These are phyloP conservation scores for Aspergillus kassunensis DNA, from an alignment of 495 filamentous ascomycete species.

Conservation along the genomic window DNA sequence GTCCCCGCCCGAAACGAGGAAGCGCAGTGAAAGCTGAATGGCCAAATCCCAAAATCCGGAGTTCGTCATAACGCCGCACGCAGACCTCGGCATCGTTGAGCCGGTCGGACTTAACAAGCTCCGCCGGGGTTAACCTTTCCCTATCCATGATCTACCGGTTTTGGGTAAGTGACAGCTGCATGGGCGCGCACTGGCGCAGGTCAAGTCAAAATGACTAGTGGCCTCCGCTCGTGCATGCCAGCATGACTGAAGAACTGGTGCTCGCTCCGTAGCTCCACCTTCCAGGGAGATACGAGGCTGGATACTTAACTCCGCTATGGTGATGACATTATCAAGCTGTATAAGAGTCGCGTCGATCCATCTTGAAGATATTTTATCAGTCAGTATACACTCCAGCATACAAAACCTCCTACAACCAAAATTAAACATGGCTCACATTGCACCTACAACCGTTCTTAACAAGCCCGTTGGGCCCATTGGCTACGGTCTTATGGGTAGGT, in stretches of 20 bases:
- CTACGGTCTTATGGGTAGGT: conserved; percentile 14
- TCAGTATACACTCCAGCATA: neutral
- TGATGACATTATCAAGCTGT: neutral
- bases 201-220: no score
- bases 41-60: no score
- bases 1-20: no score
- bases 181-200: no score
- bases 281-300: no score
- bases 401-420: neutral
- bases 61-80: neutral
- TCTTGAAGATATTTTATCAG: neutral
- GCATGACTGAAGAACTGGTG: no score
- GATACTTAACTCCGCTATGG: neutral
- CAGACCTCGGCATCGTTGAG: no score
- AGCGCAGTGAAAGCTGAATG: no score
- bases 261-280: no score
- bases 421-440: neutral
- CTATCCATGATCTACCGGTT: no score
- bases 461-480: conserved; percentile 5
- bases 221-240: no score
- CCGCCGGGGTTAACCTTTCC: neutral
- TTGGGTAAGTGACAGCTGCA: no score
- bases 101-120: neutral
- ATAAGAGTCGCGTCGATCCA: neutral
- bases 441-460: neutral